These are phyloP conservation scores for Galerina marginata DNA, from an alignment of 768 basidiomycete genomes.

Conservation along the genomic window DNA sequence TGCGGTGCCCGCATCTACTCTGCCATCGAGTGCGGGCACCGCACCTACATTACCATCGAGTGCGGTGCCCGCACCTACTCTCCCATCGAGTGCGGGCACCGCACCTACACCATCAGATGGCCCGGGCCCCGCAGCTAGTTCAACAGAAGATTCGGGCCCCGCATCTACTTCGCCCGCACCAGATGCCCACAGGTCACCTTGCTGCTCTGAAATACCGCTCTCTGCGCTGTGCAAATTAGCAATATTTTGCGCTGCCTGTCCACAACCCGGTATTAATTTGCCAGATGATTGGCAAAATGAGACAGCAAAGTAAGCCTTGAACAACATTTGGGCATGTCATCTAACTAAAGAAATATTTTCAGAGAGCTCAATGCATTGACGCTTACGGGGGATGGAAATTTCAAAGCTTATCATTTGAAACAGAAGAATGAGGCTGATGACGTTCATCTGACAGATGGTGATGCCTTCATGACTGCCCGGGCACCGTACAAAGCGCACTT, in stretches of 20 bases:
- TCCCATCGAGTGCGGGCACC: no score
- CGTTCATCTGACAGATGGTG: slow-evolving; percentile 31
- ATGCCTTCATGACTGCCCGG: slow-evolving; percentile 28
- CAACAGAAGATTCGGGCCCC: no score
- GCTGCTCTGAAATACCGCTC: no score
- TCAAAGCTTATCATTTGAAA: slow-evolving; percentile 18
- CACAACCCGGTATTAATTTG: slow-evolving; percentile 28
- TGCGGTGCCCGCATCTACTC: no score
- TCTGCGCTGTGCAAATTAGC: background rate
- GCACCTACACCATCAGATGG: no score
- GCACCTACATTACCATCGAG: no score
- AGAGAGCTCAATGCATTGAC: slow-evolving; percentile 20
- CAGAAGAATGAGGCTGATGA: slow-evolving; percentile 10
- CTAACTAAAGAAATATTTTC: background rate
- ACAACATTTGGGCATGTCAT: background rate
- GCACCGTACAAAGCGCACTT: slow-evolving; percentile 28
- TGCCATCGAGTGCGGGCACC: no score
- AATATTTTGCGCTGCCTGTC: slow-evolving; percentile 27
- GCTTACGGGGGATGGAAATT: slow-evolving; percentile 32
- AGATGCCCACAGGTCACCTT: no score
- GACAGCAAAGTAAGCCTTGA: background rate
- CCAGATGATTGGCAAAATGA: slow-evolving; percentile 19
- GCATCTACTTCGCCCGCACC: background rate
- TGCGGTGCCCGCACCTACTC: no score
- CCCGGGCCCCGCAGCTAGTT: no score